Conservation (phyloP, 306 rosid genomes). For the Begonia fuchsioides region DNA sequence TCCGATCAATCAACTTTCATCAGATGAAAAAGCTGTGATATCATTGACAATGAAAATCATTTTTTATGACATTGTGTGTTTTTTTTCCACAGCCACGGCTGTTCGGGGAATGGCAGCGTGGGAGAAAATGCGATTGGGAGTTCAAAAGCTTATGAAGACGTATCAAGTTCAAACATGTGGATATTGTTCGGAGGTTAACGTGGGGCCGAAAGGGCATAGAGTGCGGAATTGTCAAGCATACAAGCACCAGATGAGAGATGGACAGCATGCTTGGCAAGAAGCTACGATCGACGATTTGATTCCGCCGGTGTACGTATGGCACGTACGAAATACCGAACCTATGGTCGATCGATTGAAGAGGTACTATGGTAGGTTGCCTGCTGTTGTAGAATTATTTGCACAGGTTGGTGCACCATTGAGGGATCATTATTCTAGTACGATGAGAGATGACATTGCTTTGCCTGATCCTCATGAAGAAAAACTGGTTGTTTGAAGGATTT, state of each 20-base stretch:
- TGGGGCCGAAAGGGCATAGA: conserved; percentile 64
- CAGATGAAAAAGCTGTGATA: no score
- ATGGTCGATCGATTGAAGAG: conserved; percentile 38
- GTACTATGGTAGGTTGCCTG: conserved; percentile 55
- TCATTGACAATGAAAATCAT: no score
- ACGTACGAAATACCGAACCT: conserved; percentile 28
- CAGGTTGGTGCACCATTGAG: conserved; percentile 37
- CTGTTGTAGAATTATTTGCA: conserved; percentile 57
- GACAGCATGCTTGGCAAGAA: conserved; percentile 72
- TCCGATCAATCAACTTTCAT: no score
- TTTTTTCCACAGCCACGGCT: conserved; percentile 25
- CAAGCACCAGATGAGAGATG: conserved; percentile 81
- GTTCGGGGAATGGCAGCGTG: conserved; percentile 48
- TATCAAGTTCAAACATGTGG: conserved; percentile 63
- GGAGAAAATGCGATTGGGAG: conserved; percentile 40
- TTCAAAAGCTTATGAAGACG: conserved; percentile 39
- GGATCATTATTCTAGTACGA: conserved; percentile 22
- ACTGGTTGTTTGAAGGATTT: conserved; percentile 27
- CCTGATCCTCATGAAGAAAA: conserved; percentile 47
- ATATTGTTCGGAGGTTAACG: conserved; percentile 63
- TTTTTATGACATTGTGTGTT: no score
- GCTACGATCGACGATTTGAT: conserved; percentile 44
- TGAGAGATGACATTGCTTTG: conserved; percentile 50
- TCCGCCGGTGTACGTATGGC: conserved; percentile 55
- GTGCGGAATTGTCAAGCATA: conserved; percentile 52